Base-by-base conservation (phyloP, 2,329 filamentous ascomycete species). In the Pyricularia sp. region DNA sequence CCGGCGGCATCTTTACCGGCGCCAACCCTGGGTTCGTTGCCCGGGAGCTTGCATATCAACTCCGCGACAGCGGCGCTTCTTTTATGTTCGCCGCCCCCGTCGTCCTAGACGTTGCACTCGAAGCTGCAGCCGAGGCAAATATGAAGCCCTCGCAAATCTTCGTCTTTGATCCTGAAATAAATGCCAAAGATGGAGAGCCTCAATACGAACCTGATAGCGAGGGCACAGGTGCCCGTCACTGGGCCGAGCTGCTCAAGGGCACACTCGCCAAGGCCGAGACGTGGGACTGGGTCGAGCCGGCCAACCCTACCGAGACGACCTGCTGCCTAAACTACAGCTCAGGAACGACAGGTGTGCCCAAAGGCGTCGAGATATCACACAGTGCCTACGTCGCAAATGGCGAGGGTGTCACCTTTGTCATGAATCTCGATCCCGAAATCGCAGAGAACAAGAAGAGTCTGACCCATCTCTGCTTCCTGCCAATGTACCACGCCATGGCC, bases 341-440 rank as follows among this genome's bases (percentile, higher is more conserved):
- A 33, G 88, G 92, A 12, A 94, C 91, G 0, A 96, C 93, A 0
- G 92, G 93, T 7, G 83, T 93, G 4, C 92, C 92, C 11, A 96
- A 96, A 77, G 93, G 93, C 12, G 92, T 95, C 17, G 88, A 91
- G 78, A 90, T 95, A 72, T 88, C 88, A n/a, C 92, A 96, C 78
- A 81, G 83, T 70, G 91, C 92, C 72, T 92, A 92, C 74, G 85
- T 93, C 63, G 84, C 91, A 71, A 94, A 94, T 75, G 85, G 87
- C 72, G 73, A 81, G 17, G 88, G 91, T 70, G 85, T 87, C 20
- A 81, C 84, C n/a, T 79, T 82, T 71, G 77, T 87, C 26, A 73
- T 76, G 2, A 72, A 78, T 12, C 76, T 83, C 28, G 76, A 83
- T n/a, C 80, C 83, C 0, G 81, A 87, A 1, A 84, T 26, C 25